phyloP scores from a whole-genome alignment of 2,329 filamentous ascomycete species.

The Pseudogymnoascus verrucosus region DNA sequence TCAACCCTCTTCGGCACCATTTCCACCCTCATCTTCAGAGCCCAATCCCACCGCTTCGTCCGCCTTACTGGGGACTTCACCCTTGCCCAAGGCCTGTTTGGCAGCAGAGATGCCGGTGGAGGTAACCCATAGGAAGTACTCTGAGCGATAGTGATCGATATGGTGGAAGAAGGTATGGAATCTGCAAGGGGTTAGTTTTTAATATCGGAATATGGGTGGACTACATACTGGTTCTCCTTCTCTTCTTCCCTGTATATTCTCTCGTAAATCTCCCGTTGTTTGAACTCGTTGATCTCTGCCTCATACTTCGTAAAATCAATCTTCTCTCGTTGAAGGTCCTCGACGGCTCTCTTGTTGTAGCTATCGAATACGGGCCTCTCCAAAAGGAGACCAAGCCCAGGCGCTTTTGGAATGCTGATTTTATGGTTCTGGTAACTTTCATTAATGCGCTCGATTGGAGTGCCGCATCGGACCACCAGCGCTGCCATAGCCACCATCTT shows the following conservation, averaged over 20 bases:
- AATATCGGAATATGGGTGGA: constrained; percentile 6
- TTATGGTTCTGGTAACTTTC: constrained; percentile 65
- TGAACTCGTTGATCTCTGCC: constrained; percentile 76
- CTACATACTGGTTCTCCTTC: constrained; percentile 69
- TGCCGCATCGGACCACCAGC: constrained; percentile 75
- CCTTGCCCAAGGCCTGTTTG: constrained; percentile 37
- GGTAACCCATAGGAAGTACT: constrained; percentile 68
- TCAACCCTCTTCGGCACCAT: not conserved
- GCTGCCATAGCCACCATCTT: constrained; percentile 97
- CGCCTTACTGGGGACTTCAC: constrained; percentile 24
- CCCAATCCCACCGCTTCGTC: not conserved
- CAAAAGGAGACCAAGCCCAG: constrained; percentile 76
- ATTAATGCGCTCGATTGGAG: constrained; percentile 59
- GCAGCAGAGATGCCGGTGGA: constrained; percentile 59
- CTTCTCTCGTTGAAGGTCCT: constrained; percentile 53
- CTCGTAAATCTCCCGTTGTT: constrained; percentile 84
- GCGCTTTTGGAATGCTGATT: constrained; percentile 89
- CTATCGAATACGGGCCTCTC: constrained; percentile 86
- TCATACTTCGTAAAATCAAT: constrained; percentile 76
- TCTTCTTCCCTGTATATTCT: constrained; percentile 88
- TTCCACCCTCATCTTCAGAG: not conserved
- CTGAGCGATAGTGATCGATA: constrained; percentile 64
- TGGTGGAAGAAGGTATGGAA: constrained; percentile 75
- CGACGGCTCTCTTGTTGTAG: constrained; percentile 69
- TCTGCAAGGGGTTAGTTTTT: constrained; percentile 34